These are phyloP conservation scores for Senecio squalidus DNA, from an alignment of 140 eudicot species.

Conservation along the genomic window DNA sequence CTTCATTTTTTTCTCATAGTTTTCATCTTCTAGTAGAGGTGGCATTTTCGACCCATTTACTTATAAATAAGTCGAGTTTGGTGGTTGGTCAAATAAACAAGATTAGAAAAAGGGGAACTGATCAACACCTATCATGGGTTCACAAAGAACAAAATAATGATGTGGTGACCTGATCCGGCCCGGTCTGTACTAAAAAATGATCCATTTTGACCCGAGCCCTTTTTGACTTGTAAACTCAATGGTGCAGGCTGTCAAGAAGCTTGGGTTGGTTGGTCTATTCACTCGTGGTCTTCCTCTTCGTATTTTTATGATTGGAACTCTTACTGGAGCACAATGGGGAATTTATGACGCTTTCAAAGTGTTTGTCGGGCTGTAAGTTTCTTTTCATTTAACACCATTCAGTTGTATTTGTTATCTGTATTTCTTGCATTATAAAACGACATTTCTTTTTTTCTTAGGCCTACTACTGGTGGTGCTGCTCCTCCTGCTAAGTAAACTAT, in stretches of 20 bases:
- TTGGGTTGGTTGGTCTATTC: constrained; percentile 65
- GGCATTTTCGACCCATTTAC: background rate
- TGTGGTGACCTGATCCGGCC: background rate
- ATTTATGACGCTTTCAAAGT: constrained; percentile 90
- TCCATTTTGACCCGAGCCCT: background rate
- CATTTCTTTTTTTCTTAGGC: constrained; percentile 37
- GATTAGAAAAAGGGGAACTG: too few relatives aligned
- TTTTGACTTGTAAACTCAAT: background rate
- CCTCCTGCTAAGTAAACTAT: constrained; percentile 36
- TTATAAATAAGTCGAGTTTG: background rate
- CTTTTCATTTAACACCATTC: background rate
- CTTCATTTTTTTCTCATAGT: background rate
- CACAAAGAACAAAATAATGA: too few relatives aligned
- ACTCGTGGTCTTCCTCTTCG: constrained; percentile 98
- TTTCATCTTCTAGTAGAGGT: background rate
- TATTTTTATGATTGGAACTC: constrained; percentile 91
- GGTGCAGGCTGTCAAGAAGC: constrained; percentile 70
- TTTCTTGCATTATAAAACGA: background rate
- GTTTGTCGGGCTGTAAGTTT: constrained; percentile 78
- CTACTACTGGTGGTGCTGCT: constrained; percentile 77
- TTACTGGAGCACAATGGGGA: constrained; percentile 95
- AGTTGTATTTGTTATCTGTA: background rate
- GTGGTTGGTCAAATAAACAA: too few relatives aligned
- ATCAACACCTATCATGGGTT: background rate
- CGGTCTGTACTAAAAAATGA: background rate